phyloP scores from a whole-genome alignment of 805 yeast species.

The Nakazawaea ernobii region DNA sequence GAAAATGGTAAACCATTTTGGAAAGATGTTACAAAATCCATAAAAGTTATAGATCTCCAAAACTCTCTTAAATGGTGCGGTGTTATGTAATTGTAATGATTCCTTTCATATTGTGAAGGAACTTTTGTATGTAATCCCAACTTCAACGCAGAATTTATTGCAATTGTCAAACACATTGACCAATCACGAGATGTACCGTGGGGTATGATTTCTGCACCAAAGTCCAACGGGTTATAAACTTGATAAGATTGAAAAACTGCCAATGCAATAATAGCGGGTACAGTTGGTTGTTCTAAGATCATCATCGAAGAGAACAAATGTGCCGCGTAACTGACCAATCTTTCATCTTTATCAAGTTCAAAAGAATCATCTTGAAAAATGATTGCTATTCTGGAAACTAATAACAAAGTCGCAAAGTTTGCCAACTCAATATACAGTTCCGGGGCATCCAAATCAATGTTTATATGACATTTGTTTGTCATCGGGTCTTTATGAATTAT shows the following conservation, averaged over 20 bases:
- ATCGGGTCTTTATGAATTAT: neutral
- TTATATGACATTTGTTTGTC: neutral
- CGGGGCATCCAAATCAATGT: constrained; percentile 2
- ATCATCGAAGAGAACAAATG: constrained; percentile 10
- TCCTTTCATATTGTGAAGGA: constrained; percentile 1
- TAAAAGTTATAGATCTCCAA: constrained; percentile 7
- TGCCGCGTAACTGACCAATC: constrained; percentile 7
- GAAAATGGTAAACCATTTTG: constrained; percentile 10
- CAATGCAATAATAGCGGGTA: constrained; percentile 7
- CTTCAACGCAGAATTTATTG: constrained; percentile 7
- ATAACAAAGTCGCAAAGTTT: constrained; percentile 3
- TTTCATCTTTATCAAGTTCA: constrained; percentile 5
- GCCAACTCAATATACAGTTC: constrained; percentile 2
- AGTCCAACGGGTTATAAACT: constrained; percentile 8
- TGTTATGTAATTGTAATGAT: constrained; percentile 7
- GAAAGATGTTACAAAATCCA: constrained; percentile 7
- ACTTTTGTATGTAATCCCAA: constrained; percentile 7
- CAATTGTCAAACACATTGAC: constrained; percentile 7
- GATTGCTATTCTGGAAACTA: constrained; percentile 5
- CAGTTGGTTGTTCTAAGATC: constrained; percentile 10
- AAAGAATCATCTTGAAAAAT: constrained; percentile 4
- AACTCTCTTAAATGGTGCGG: constrained; percentile 10
- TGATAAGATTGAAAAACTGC: constrained; percentile 5
- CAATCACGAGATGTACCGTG: constrained; percentile 10
- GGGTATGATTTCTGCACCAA: constrained; percentile 9